Percentiles rank a stretch among this genome's conserved stretches.
phyloP scores from a whole-genome alignment of 1,284 basidiomycete species.

The Trichosporon ovoides region DNA sequence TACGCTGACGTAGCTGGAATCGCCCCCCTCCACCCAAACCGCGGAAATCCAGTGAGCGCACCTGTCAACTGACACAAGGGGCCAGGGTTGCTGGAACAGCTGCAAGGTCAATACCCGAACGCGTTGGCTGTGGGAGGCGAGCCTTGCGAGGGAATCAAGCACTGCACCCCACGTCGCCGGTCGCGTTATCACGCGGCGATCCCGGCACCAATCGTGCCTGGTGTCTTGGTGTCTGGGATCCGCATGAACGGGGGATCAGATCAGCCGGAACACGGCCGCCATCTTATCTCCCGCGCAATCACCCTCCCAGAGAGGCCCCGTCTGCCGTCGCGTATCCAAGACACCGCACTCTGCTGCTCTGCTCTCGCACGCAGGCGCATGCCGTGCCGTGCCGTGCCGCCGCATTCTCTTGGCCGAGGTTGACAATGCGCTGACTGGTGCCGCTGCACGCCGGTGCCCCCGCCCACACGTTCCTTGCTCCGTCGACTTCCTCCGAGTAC shows the following conservation, averaged over 20 bases:
- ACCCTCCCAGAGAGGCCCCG: neutral
- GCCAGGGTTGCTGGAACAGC: no score
- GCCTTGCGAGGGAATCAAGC: neutral
- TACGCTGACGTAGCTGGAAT: neutral
- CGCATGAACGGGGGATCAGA: slow-evolving; percentile 3
- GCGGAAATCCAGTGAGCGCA: neutral
- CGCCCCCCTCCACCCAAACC: neutral
- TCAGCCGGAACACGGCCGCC: neutral
- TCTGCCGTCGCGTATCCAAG: slow-evolving; percentile 1
- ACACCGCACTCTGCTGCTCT: neutral
- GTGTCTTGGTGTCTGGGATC: neutral
- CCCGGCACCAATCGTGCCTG: neutral
- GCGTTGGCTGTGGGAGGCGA: slow-evolving; percentile 1
- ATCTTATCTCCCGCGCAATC: neutral
- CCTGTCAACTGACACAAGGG: neutral
- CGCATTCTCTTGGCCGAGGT: no score
- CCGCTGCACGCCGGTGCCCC: no score
- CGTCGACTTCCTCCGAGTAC: no score
- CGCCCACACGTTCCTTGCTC: no score
- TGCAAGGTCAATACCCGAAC: neutral
- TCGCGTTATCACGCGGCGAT: neutral
- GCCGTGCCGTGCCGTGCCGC: no score
- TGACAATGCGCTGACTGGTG: no score
- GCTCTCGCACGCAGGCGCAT: no score
- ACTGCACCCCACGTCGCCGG: neutral